Conservation (phyloP, 2,329 filamentous ascomycete genomes). For the Ophiostoma sp. region DNA sequence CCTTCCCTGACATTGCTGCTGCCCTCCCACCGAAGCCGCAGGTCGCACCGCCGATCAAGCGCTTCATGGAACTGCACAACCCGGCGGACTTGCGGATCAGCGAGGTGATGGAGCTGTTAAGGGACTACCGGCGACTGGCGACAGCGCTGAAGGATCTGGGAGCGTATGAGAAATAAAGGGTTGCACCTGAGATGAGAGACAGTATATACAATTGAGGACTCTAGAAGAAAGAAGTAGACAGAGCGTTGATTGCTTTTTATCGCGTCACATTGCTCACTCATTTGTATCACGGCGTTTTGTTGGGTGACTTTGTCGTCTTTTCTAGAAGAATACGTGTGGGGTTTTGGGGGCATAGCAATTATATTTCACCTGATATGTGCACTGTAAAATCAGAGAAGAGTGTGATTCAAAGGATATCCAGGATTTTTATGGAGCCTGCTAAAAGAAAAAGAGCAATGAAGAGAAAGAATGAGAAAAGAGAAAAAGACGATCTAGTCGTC, state of each 20-base stretch:
- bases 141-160: slow-evolving; percentile 62
- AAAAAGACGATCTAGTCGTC: neutral
- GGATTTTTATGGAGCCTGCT: neutral
- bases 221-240: neutral
- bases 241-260: neutral
- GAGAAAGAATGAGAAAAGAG: neutral
- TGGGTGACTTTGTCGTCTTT: neutral
- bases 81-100: slow-evolving; percentile 69
- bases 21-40: slow-evolving; percentile 58
- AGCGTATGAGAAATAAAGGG: slow-evolving; percentile 51
- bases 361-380: neutral
- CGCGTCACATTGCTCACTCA: neutral
- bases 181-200: neutral
- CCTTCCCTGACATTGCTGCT: slow-evolving; percentile 61
- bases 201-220: neutral
- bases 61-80: slow-evolving; percentile 71
- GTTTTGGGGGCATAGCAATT: neutral
- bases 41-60: slow-evolving; percentile 66
- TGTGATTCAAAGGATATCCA: neutral
- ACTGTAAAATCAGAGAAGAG: neutral
- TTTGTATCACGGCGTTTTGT: neutral
- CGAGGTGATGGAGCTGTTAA: slow-evolving; percentile 70
- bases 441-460: neutral
- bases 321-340: neutral
- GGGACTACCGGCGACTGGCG: slow-evolving; percentile 73